Conservation (phyloP, 2,329 filamentous ascomycete genomes). For the Monilinia aucupariae region DNA sequence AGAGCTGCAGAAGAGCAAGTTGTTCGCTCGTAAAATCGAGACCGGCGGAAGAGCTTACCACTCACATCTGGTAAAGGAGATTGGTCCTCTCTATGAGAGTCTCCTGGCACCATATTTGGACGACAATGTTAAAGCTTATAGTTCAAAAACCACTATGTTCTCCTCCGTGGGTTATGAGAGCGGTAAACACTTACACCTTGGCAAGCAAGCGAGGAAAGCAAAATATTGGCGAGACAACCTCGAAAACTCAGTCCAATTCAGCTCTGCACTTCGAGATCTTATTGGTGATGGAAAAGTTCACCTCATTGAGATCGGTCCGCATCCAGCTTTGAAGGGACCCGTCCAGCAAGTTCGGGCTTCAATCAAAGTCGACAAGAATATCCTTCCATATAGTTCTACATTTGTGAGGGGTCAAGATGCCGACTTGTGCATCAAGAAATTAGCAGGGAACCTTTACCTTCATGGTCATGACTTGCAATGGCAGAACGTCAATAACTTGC, state of each 20-base stretch:
- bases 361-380: constrained; percentile 33
- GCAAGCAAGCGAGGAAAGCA: neutral
- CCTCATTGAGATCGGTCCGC: constrained; percentile 20
- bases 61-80: constrained; percentile 7
- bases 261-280: neutral
- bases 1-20: constrained; percentile 2
- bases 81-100: constrained; percentile 13
- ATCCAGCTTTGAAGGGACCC: constrained; percentile 16
- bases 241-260: constrained; percentile 18
- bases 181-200: neutral
- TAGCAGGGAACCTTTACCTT: neutral
- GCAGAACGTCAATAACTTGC: neutral
- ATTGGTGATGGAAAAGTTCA: neutral
- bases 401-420: constrained; percentile 4
- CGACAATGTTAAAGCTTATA: neutral
- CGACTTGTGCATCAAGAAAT: neutral
- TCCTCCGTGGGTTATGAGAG: neutral
- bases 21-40: neutral
- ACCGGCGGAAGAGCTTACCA: neutral
- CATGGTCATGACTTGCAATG: neutral
- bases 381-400: constrained; percentile 29
- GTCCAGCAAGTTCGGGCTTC: constrained; percentile 10
- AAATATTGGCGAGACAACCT: constrained; percentile 21
- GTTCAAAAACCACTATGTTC: neutral
- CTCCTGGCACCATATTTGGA: neutral